A percentile compares a stretch with the other conserved stretches of the same genome.
These are phyloP conservation scores for Botrytis paeoniae DNA, from an alignment of 2,329 filamentous ascomycete species.

Conservation along the genomic window DNA sequence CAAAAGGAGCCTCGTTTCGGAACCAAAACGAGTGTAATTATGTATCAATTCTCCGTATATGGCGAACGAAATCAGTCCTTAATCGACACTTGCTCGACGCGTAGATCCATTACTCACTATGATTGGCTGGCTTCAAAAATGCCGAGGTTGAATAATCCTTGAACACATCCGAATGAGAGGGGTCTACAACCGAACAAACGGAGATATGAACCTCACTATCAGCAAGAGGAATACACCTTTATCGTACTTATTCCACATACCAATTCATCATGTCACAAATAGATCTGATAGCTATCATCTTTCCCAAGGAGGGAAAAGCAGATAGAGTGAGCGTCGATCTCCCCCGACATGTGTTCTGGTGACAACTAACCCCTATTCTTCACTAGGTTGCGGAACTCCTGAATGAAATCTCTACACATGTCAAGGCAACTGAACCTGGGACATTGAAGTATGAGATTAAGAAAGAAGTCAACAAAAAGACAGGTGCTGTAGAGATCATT, in stretches of 20 bases:
- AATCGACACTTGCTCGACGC: neutral
- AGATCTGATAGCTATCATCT: slow-evolving; percentile 32
- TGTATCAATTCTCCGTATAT: neutral
- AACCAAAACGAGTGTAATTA: neutral
- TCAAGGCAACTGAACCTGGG: slow-evolving; percentile 32
- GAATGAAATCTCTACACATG: slow-evolving; percentile 25
- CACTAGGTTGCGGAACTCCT: slow-evolving; percentile 34
- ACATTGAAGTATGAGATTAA: slow-evolving; percentile 33
- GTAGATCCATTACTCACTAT: neutral
- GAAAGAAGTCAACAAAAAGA: slow-evolving; percentile 29
- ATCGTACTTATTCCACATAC: neutral
- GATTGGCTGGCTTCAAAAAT: neutral
- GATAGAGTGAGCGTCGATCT: slow-evolving; percentile 28
- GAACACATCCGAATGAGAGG: neutral
- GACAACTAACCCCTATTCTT: neutral
- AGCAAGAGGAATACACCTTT: neutral
- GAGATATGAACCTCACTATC: neutral
- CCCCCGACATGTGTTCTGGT: neutral
- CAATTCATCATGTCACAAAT: slow-evolving; percentile 27
- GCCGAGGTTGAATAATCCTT: slow-evolving; percentile 4
- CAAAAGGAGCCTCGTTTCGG: neutral
- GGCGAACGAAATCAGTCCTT: neutral
- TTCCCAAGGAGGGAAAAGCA: slow-evolving; percentile 32
- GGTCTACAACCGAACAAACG: neutral
- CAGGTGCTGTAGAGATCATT: slow-evolving; percentile 33